Conservation (phyloP, 1,284 basidiomycete species). For the Phlebopus sp. region DNA sequence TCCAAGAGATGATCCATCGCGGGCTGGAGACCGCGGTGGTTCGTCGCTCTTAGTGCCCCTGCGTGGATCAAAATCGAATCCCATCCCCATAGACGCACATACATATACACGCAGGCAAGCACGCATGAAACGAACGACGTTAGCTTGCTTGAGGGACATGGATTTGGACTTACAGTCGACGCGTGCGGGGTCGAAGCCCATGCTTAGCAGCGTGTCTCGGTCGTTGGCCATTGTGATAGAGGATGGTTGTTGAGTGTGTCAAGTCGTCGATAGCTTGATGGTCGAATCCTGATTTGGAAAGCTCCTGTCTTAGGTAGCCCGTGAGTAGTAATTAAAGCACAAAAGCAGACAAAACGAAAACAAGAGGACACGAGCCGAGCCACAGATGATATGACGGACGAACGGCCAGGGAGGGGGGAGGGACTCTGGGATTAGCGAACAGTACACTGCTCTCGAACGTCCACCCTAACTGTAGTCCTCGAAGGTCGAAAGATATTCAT, state of each 20-base stretch:
- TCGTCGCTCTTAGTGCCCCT: constrained; percentile 87
- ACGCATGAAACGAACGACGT: no score
- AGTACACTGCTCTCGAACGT: background rate
- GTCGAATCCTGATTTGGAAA: background rate
- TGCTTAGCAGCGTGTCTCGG: constrained; percentile 75
- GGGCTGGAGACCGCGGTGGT: constrained; percentile 76
- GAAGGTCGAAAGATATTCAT: constrained; percentile 24
- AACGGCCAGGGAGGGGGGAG: no score
- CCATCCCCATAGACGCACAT: no score
- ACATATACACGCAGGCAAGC: no score
- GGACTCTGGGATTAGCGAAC: background rate
- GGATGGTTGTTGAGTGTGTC: background rate
- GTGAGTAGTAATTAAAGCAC: no score
- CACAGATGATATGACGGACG: background rate
- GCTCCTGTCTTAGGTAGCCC: no score
- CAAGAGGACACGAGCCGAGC: background rate
- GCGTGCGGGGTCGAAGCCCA: constrained; percentile 83
- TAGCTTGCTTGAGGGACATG: no score
- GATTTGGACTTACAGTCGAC: constrained; percentile 67
- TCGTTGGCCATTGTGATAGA: constrained; percentile 54
- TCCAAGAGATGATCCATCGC: constrained; percentile 87
- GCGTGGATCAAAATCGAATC: no score
- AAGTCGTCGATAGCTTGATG: background rate
- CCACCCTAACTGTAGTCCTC: constrained; percentile 22
- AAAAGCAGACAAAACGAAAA: no score